phyloP scores from a whole-genome alignment of 108 stramenopile species.

The Cyclotella sp. region DNA sequence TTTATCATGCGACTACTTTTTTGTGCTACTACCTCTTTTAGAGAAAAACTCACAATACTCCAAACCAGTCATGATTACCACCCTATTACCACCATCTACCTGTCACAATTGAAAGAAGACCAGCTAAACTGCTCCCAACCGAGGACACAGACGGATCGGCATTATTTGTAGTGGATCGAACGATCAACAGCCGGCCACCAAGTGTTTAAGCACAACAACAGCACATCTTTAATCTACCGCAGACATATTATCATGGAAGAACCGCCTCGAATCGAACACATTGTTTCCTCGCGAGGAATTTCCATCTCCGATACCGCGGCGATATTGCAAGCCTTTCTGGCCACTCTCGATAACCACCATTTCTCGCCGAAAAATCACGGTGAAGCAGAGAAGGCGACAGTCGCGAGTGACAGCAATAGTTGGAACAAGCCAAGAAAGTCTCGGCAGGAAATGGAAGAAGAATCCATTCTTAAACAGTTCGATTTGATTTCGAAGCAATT shows the following conservation, averaged over 20 bases:
- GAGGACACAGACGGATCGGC: too few species aligned
- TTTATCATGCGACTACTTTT: background rate
- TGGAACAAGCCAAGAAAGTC: constrained; percentile 12
- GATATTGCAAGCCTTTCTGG: constrained; percentile 30
- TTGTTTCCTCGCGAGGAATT: constrained; percentile 40
- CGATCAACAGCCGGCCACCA: too few species aligned
- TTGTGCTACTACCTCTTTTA: background rate
- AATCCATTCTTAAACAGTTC: constrained; percentile 31
- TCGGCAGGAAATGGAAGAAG: constrained; percentile 37
- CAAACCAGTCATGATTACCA: too few species aligned
- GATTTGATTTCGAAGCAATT: constrained; percentile 2
- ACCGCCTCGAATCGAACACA: constrained; percentile 43
- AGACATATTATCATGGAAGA: constrained; percentile 46
- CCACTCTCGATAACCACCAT: constrained; percentile 23
- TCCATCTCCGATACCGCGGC: constrained; percentile 41
- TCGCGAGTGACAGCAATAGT: background rate
- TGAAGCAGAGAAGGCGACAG: background rate
- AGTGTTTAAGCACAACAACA: too few species aligned
- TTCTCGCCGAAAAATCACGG: background rate
- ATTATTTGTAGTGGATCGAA: too few species aligned
- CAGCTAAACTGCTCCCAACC: too few species aligned
- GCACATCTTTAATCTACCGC: too few species aligned
- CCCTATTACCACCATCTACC: too few species aligned
- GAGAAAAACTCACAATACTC: background rate
- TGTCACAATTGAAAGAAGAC: too few species aligned